Evolutionary conservation across 345 rosid genomes (phyloP).

Genomic region (Linum usitatissimum): DNA sequence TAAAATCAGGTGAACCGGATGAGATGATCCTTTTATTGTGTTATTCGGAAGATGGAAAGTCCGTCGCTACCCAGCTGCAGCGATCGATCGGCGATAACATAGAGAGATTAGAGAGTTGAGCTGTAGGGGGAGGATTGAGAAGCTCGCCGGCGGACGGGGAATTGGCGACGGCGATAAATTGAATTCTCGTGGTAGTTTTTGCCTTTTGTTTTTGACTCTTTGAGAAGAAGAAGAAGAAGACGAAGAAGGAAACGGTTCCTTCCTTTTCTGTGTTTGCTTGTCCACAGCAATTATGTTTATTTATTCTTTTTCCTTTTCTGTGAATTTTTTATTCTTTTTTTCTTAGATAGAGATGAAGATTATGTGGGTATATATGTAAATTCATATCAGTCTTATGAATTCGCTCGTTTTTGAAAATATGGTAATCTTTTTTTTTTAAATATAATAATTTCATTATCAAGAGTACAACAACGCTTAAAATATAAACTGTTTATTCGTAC

Average conservation of each 20-base stretch:
- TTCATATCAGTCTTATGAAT: too few relatives aligned
- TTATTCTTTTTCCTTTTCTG: not conserved
- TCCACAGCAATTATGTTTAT: slow-evolving; percentile 3
- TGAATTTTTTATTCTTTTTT: too few relatives aligned
- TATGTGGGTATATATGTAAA: too few relatives aligned
- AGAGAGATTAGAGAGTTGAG: slow-evolving; percentile 11
- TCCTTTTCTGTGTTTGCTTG: slow-evolving; percentile 16
- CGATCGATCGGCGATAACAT: slow-evolving; percentile 42
- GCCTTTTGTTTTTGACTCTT: slow-evolving; percentile 25
- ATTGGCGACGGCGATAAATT: slow-evolving; percentile 12
- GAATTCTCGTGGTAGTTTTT: slow-evolving; percentile 13
- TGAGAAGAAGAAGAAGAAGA: slow-evolving; percentile 14
- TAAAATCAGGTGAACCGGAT: slow-evolving; percentile 22
- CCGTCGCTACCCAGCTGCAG: not conserved
- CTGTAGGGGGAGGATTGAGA: not conserved
- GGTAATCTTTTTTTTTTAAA: too few relatives aligned
- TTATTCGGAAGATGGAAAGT: slow-evolving; percentile 28
- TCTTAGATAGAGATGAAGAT: not conserved
- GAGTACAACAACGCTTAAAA: too few relatives aligned
- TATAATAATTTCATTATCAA: too few relatives aligned
- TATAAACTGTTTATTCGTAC: too few relatives aligned
- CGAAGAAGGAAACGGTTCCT: slow-evolving; percentile 25
- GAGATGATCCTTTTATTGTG: slow-evolving; percentile 28
- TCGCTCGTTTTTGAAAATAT: too few relatives aligned
- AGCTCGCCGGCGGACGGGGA: slow-evolving; percentile 1